phyloP scores from a whole-genome alignment of 2,329 filamentous ascomycete species.

The Xylaria sp. region DNA sequence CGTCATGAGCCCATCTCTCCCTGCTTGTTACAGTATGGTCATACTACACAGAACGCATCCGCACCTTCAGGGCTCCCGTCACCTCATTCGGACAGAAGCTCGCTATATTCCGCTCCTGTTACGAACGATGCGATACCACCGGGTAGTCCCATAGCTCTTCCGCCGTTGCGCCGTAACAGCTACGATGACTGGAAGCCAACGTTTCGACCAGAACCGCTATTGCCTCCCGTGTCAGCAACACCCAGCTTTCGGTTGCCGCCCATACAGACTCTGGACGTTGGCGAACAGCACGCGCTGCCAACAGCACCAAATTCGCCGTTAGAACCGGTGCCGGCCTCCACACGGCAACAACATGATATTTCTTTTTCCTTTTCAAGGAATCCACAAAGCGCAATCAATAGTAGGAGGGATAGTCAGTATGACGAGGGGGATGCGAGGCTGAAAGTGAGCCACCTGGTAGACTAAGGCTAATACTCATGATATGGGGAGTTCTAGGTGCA shows the following conservation, averaged over 20 bases:
- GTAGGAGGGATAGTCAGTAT: slow-evolving; percentile 11
- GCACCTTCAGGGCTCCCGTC: slow-evolving; percentile 39
- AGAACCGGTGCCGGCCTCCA: slow-evolving; percentile 7
- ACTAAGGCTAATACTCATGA: slow-evolving; percentile 11
- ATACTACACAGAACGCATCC: slow-evolving; percentile 23
- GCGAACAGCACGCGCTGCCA: slow-evolving; percentile 33
- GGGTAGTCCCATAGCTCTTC: slow-evolving; percentile 50
- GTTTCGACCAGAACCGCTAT: slow-evolving; percentile 15
- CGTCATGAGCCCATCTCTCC: slow-evolving; percentile 27
- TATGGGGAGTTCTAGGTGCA: slow-evolving; percentile 9
- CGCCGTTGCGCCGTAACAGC: slow-evolving; percentile 38
- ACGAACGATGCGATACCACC: slow-evolving; percentile 42
- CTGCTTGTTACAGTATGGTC: slow-evolving; percentile 13
- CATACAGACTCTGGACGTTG: slow-evolving; percentile 39
- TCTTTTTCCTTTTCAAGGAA: background rate
- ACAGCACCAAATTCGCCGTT: slow-evolving; percentile 46
- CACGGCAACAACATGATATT: background rate
- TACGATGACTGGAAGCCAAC: slow-evolving; percentile 18
- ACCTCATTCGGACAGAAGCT: slow-evolving; percentile 71
- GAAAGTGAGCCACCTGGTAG: slow-evolving; percentile 25
- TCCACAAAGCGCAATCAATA: background rate
- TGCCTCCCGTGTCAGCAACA: slow-evolving; percentile 9
- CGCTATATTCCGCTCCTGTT: slow-evolving; percentile 63
- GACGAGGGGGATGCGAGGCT: slow-evolving; percentile 25
- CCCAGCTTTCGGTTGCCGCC: slow-evolving; percentile 32